Percentiles rank a stretch among this genome's conserved stretches.
Conservation (phyloP, 345 rosid genomes). For the Hibiscus mutabilis region DNA sequence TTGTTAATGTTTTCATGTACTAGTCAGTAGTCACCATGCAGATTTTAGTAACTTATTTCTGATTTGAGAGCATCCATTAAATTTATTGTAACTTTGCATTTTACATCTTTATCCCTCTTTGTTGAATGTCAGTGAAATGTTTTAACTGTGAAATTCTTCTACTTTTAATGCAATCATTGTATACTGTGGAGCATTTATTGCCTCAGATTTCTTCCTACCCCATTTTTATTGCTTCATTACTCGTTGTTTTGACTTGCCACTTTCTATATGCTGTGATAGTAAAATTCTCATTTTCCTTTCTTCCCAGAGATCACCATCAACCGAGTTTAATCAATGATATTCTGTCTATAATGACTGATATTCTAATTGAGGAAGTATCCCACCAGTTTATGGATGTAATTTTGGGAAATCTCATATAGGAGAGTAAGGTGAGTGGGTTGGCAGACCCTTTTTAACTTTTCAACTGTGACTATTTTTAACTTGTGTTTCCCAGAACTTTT, state of each 20-base stretch:
- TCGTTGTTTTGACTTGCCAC: conserved; percentile 8
- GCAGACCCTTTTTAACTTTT: conserved; percentile 1
- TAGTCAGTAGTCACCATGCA: not conserved
- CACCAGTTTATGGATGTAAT: conserved; percentile 42
- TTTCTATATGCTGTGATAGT: conserved; percentile 2
- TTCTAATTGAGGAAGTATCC: conserved; percentile 64
- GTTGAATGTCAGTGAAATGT: conserved; percentile 2
- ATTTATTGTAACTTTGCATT: not conserved
- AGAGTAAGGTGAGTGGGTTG: conserved; percentile 44
- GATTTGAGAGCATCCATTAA: not conserved
- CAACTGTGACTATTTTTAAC: not conserved
- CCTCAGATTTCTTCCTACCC: not conserved
- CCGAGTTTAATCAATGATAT: conserved; percentile 51
- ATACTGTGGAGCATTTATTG: not conserved
- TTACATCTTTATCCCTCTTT: not conserved
- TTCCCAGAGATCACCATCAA: conserved; percentile 53
- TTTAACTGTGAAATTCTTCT: not conserved
- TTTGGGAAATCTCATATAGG: conserved; percentile 68
- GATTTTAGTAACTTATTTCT: not conserved
- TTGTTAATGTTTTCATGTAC: not conserved
- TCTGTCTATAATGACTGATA: conserved; percentile 54
- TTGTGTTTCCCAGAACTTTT: not conserved
- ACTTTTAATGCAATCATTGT: conserved; percentile 3
- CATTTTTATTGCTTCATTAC: not conserved
- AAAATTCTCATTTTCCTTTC: conserved; percentile 10